Evolutionary conservation across 2,329 filamentous ascomycete species (phyloP).

Genomic region (Alternaria metachromatica): DNA sequence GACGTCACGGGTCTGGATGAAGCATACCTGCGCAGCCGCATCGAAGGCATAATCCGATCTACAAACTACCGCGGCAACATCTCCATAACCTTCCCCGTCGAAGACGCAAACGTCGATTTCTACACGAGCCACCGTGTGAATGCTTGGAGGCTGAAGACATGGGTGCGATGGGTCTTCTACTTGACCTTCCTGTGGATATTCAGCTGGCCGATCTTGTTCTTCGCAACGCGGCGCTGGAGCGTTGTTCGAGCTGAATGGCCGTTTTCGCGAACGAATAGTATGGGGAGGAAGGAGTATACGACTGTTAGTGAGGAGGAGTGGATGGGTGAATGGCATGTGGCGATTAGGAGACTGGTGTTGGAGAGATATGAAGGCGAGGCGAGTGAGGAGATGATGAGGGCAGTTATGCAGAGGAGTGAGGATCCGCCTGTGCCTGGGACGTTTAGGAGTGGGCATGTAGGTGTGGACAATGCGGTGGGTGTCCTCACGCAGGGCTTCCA

Average conservation of each 20-base stretch:
- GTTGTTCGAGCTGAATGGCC: constrained; percentile 68
- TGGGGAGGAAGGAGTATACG: constrained; percentile 57
- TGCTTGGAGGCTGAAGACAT: constrained; percentile 67
- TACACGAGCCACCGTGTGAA: constrained; percentile 70
- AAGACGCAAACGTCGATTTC: constrained; percentile 64
- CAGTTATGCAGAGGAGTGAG: constrained; percentile 42
- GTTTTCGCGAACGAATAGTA: constrained; percentile 52
- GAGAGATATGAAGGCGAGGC: constrained; percentile 63
- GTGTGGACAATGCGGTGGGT: constrained; percentile 41
- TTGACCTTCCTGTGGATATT: constrained; percentile 73
- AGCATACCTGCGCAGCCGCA: constrained; percentile 57
- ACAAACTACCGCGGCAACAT: constrained; percentile 73
- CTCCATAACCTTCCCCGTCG: constrained; percentile 65
- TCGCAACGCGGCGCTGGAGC: constrained; percentile 71
- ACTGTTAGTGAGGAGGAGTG: constrained; percentile 61
- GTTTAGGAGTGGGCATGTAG: constrained; percentile 36
- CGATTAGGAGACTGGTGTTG: constrained; percentile 66
- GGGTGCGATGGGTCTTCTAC: constrained; percentile 70
- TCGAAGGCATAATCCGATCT: constrained; percentile 64
- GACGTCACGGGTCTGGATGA: constrained; percentile 68
- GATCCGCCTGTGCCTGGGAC: constrained; percentile 53
- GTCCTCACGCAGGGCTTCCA: constrained; percentile 43
- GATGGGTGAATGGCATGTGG: constrained; percentile 67
- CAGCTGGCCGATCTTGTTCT: constrained; percentile 72
- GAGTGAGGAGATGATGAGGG: constrained; percentile 53